Conservation (phyloP, 257 asterid genomes). For the Anisodus acutangulus region DNA sequence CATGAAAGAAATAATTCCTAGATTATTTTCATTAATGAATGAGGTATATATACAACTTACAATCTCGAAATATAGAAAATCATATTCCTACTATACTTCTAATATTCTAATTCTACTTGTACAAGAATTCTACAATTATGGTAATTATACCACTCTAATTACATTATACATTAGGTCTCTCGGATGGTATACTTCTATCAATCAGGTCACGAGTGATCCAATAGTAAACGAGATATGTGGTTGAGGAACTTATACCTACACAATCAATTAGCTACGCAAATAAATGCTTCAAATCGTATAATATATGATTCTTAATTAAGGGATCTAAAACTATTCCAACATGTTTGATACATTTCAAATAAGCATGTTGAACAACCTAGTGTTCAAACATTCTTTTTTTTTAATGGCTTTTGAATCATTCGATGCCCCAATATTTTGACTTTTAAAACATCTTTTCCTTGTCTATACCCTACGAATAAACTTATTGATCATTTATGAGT, state of each 20-base stretch:
- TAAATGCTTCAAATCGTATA: background rate
- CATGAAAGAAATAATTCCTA: no score
- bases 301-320: background rate
- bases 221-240: slow-evolving; percentile 11
- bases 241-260: background rate
- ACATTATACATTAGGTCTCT: no score
- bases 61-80: no score
- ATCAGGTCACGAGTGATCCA: background rate
- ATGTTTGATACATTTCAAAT: background rate
- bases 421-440: background rate
- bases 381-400: background rate
- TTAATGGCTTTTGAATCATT: background rate
- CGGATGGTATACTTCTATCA: no score
- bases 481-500: no score
- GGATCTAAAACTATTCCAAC: background rate
- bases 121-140: no score
- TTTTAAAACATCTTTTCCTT: background rate
- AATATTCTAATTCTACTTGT: no score
- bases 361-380: background rate
- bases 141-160: no score
- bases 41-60: no score
- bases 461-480: no score
- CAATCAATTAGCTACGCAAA: background rate
- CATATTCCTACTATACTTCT: no score
- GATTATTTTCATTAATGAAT: no score